Conservation (phyloP, 345 rosid species). For the Toxicodendron radicans region DNA sequence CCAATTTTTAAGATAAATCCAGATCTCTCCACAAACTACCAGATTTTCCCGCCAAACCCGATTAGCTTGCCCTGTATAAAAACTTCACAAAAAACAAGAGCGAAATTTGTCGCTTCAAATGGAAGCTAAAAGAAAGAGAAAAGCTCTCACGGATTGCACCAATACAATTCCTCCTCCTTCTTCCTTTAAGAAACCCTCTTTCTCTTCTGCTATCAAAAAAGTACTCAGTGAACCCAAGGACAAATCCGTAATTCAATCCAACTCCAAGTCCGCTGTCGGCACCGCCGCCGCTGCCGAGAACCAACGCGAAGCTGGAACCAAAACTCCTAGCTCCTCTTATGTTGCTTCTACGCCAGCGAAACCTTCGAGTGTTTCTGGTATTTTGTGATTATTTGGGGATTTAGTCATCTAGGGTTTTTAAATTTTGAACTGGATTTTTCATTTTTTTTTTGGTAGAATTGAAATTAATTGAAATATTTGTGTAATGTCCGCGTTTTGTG, state of each 20-base stretch:
- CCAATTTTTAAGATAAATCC: not conserved
- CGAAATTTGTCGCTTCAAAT: not conserved
- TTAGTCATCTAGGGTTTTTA: conserved; percentile 14
- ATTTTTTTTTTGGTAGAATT: not conserved
- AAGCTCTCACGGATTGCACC: conserved; percentile 45
- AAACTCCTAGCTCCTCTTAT: conserved; percentile 12
- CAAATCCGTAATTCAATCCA: not conserved
- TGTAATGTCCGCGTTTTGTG: not conserved
- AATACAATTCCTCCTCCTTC: conserved; percentile 23
- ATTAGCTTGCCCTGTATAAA: not conserved
- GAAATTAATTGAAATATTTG: not conserved
- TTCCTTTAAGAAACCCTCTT: conserved; percentile 14
- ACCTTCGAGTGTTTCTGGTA: conserved; percentile 19
- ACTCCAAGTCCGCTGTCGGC: not conserved
- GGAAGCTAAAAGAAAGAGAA: conserved; percentile 18
- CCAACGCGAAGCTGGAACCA: not conserved
- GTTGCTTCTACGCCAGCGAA: conserved; percentile 4
- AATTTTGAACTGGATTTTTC: not conserved
- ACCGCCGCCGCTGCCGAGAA: not conserved
- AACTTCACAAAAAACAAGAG: not conserved
- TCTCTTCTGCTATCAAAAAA: not conserved
- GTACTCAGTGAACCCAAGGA: not conserved
- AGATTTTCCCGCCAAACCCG: conserved; percentile 11
- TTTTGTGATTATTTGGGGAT: not conserved
- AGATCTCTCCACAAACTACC: not conserved